Evolutionary conservation across 2,329 filamentous ascomycete genomes (phyloP).

Genomic region (Verticillium albo-atrum): DNA sequence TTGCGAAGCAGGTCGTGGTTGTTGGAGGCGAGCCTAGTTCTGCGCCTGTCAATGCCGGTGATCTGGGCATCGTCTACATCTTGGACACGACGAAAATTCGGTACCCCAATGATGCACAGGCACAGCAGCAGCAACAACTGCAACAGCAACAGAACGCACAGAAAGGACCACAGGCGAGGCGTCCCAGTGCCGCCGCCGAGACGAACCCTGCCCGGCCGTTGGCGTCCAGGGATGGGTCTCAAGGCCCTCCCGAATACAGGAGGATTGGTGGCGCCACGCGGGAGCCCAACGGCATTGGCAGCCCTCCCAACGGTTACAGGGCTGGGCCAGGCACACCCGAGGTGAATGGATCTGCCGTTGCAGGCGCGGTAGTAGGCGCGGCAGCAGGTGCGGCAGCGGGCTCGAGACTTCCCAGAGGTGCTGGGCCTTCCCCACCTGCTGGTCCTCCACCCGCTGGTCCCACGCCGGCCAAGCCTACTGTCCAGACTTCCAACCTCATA

Average conservation of each 20-base stretch:
- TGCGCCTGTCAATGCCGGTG: constrained; percentile 71
- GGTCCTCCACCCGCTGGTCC: constrained; percentile 51
- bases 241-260: constrained; percentile 45
- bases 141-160: constrained; percentile 23
- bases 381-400: constrained; percentile 23
- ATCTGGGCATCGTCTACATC: constrained; percentile 85
- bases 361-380: constrained; percentile 24
- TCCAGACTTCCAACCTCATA: constrained; percentile 33
- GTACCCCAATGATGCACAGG: constrained; percentile 75
- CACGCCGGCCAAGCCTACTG: constrained; percentile 41
- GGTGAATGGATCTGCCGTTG: constrained; percentile 24
- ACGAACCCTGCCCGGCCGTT: constrained; percentile 27
- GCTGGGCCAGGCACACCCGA: constrained; percentile 35
- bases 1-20: constrained; percentile 88
- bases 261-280: constrained; percentile 36
- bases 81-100: constrained; percentile 94
- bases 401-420: constrained; percentile 34
- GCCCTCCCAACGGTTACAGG: constrained; percentile 35
- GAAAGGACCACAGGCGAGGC: constrained; percentile 30
- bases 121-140: constrained; percentile 14
- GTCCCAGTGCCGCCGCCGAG: constrained; percentile 37
- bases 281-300: constrained; percentile 27
- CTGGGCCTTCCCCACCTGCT: constrained; percentile 29
- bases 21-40: constrained; percentile 93
- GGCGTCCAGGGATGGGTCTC: constrained; percentile 47